Conservation (phyloP, 495 filamentous ascomycete species). For the Penicillium canescens region DNA sequence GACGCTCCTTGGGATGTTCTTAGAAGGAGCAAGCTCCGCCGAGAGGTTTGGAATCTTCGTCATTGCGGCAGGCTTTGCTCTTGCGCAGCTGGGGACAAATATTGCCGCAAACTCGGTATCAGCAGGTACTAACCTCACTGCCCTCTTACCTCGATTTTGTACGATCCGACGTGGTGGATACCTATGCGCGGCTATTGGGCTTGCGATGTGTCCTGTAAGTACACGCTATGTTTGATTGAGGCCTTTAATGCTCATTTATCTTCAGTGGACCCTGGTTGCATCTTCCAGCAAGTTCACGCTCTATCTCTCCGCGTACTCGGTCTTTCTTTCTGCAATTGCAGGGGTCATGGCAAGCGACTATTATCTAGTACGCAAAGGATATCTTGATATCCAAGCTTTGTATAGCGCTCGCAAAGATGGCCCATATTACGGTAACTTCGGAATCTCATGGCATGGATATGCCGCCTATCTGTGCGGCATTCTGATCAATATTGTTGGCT, state of each 20-base stretch:
- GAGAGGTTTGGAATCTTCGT: conserved; percentile 86
- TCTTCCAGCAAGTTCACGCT: conserved; percentile 79
- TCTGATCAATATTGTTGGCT: conserved; percentile 87
- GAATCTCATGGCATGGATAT: conserved; percentile 79
- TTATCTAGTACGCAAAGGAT: conserved; percentile 80
- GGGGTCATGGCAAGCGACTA: conserved; percentile 90
- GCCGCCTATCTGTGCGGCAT: conserved; percentile 80
- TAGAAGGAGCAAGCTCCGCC: conserved; percentile 64
- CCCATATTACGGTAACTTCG: conserved; percentile 69
- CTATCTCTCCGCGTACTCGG: conserved; percentile 86
- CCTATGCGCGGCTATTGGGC: conserved; percentile 76
- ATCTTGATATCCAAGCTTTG: conserved; percentile 71
- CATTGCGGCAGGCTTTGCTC: conserved; percentile 73
- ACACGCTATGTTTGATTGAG: neutral
- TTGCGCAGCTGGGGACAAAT: conserved; percentile 91
- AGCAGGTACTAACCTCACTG: conserved; percentile 88
- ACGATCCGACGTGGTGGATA: conserved; percentile 89
- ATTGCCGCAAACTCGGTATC: conserved; percentile 89
- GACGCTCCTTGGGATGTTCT: conserved; percentile 67
- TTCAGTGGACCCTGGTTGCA: conserved; percentile 69
- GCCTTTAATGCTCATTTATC: neutral
- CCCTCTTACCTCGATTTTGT: conserved; percentile 76
- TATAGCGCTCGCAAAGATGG: conserved; percentile 65
- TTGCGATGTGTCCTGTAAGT: conserved; percentile 75
- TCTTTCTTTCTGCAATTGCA: conserved; percentile 87